Base-by-base conservation (phyloP, 306 rosid genomes). In the Pyrus pyrifolia region DNA sequence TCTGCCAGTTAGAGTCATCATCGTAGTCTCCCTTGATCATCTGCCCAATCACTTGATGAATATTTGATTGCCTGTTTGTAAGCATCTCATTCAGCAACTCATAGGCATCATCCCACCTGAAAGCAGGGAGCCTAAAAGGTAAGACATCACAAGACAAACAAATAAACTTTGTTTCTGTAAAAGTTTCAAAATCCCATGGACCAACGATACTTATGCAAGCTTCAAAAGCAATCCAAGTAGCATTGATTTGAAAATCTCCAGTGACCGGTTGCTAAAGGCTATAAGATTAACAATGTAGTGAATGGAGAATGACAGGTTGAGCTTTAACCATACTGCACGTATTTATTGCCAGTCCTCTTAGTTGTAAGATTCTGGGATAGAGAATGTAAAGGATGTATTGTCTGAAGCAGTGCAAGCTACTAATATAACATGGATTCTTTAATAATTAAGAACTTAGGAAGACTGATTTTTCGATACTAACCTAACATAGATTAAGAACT, bases 1-100 rank as follows among this genome's bases (percentile, higher is more conserved):
- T 96, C 90, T 91, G 98, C 99, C 98, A 96, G 80, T 96, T 96
- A 69, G 93, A 86, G 49, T 88, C 97, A 44, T 95, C 99, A 66
- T 95, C 99, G 71, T 87, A 92, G 70, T 89, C 97, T 80, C 99
- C 99, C 82, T 86, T 92, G 79, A 96, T 92, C 96, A 96, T 89
- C 77, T 88, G 92, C 68, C 93, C 99, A 71, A 87, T 88, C 82
- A 93, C 94, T 87, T 91, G 99, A 81, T 92, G 97, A 81, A 91
- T 88, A 82, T 90, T 93, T 5, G 99, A 92, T 59, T 45, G 89
- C 82, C 88, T 91, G 67, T 78, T 89, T 59, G 86, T 82, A 73
- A 81, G 75, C 97, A 93, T 91, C 81, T 91, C 96, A 76, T 93
- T 83, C 58, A 96, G 86, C 75, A 96, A 86, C 80, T 85, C 82